A percentile compares a stretch with the other conserved stretches of the same genome.
Evolutionary conservation across 148 eudicot genomes (phyloP).

Genomic region (Talinum fruticosum): DNA sequence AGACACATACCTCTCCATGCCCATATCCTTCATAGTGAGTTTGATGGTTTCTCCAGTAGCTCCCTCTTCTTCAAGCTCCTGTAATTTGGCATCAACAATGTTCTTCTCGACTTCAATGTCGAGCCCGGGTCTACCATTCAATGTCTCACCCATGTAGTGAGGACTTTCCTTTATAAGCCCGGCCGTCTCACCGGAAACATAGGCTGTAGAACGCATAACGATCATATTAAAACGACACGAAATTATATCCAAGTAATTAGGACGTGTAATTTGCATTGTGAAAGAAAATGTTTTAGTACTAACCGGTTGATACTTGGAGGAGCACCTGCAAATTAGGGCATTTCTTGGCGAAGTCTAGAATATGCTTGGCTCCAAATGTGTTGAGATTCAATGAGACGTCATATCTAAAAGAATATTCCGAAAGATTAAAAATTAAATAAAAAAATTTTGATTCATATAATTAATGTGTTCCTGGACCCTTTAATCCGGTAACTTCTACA

Average conservation of each 20-base stretch:
- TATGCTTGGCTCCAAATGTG: slow-evolving; percentile 55
- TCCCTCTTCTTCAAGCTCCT: slow-evolving; percentile 31
- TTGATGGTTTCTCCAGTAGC: slow-evolving; percentile 29
- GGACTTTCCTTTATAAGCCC: slow-evolving; percentile 44
- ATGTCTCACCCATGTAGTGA: slow-evolving; percentile 33
- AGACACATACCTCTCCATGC: slow-evolving; percentile 46
- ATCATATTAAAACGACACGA: not conserved
- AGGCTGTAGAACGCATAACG: slow-evolving; percentile 29
- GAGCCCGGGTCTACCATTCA: slow-evolving; percentile 42
- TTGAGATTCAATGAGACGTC: slow-evolving; percentile 55
- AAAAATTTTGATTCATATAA: no score
- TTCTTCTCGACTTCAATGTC: slow-evolving; percentile 40
- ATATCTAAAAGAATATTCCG: slow-evolving; percentile 30
- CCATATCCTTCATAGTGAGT: slow-evolving; percentile 51
- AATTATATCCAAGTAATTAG: no score
- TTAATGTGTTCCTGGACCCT: no score
- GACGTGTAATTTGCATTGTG: no score
- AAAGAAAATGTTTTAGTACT: slow-evolving; percentile 15
- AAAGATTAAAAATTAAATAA: no score
- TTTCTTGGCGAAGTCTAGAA: slow-evolving; percentile 54
- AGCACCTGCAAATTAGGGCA: slow-evolving; percentile 50
- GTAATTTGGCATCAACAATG: slow-evolving; percentile 36
- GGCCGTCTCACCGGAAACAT: slow-evolving; percentile 47
- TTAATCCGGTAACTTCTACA: no score
- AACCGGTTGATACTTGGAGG: slow-evolving; percentile 68